phyloP scores from a whole-genome alignment of 805 yeast genomes.

The Yarrowia bubula region DNA sequence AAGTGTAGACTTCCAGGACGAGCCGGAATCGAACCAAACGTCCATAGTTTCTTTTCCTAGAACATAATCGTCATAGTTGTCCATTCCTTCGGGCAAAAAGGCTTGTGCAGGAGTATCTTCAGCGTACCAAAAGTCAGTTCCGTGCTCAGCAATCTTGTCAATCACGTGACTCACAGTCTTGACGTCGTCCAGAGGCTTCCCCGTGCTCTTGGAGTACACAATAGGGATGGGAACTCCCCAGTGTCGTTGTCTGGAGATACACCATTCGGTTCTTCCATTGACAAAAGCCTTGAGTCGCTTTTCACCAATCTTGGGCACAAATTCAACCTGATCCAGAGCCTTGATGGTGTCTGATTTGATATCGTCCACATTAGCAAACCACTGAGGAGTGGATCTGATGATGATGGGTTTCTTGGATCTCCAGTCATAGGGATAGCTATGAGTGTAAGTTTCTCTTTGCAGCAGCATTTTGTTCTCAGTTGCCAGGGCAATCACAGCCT shows the following conservation, averaged over 20 bases:
- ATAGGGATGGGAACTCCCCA: slow-evolving; percentile 99
- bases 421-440: slow-evolving; percentile 97
- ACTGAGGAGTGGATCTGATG: slow-evolving; percentile 92
- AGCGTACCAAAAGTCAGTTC: slow-evolving; percentile 81
- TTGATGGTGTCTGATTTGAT: slow-evolving; percentile 62
- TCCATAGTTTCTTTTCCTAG: slow-evolving; percentile 94
- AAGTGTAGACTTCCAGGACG: slow-evolving; percentile 66
- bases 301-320: slow-evolving; percentile 70
- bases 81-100: slow-evolving; percentile 67
- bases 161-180: slow-evolving; percentile 60
- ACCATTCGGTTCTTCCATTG: slow-evolving; percentile 86
- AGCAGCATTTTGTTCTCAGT: slow-evolving; percentile 34
- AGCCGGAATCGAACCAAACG: slow-evolving; percentile 98
- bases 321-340: slow-evolving; percentile 62
- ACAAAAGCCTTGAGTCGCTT: slow-evolving; percentile 72
- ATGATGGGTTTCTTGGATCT: slow-evolving; percentile 93
- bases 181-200: slow-evolving; percentile 60
- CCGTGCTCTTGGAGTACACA: slow-evolving; percentile 58
- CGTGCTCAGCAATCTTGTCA: slow-evolving; percentile 51
- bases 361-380: slow-evolving; percentile 84
- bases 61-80: slow-evolving; percentile 45
- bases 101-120: slow-evolving; percentile 51
- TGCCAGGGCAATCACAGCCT: slow-evolving; percentile 51
- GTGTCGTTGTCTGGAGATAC: slow-evolving; percentile 89
- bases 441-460: slow-evolving; percentile 52